phyloP scores from a whole-genome alignment of 495 filamentous ascomycete species.

The Talaromyces thailandensis region DNA sequence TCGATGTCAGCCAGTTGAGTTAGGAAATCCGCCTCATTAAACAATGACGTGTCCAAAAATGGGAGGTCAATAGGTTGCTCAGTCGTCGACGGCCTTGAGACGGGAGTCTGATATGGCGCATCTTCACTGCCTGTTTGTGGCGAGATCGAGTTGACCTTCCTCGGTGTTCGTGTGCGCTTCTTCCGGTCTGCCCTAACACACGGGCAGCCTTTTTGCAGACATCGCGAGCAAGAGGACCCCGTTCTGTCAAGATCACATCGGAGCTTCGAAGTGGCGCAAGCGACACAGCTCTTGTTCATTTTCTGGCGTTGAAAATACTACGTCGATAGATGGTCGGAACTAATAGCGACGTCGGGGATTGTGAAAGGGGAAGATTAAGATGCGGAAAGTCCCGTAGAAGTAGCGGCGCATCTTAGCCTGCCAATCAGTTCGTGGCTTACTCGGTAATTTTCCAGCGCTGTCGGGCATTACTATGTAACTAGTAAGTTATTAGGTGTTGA shows the following conservation, averaged over 20 bases:
- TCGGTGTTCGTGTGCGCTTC: not conserved
- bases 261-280: not conserved
- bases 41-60: not conserved
- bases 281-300: not conserved
- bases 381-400: not conserved
- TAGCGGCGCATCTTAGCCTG: no score
- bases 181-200: not conserved
- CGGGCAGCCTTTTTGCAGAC: not conserved
- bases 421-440: not conserved
- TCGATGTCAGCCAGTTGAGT: not conserved
- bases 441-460: not conserved
- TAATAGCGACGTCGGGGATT: not conserved
- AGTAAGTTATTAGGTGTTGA: not conserved
- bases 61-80: not conserved
- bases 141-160: not conserved
- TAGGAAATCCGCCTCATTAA: not conserved
- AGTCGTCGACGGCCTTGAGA: not conserved
- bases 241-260: not conserved
- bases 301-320: not conserved
- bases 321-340: not conserved
- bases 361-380: not conserved
- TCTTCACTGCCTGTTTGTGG: not conserved
- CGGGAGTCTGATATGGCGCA: not conserved
- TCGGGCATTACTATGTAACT: no score
- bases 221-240: not conserved